phyloP scores from a whole-genome alignment of 305 asterid genomes.

The Coffea humblotiana region DNA sequence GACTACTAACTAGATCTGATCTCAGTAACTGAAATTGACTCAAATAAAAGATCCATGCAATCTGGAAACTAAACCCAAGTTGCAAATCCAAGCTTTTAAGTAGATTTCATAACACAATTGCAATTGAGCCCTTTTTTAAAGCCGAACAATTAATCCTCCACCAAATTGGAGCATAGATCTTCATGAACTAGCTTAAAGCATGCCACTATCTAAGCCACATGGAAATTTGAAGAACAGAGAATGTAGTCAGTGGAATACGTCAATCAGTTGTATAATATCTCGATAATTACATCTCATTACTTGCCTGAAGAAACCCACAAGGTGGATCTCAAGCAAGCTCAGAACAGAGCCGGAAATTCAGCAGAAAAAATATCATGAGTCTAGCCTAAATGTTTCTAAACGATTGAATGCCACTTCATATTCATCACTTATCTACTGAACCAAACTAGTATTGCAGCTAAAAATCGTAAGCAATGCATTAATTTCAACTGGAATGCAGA shows the following conservation, averaged over 20 bases:
- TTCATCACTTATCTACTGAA: neutral
- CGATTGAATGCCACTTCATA: neutral
- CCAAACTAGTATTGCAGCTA: neutral
- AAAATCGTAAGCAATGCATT: neutral
- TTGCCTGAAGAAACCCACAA: neutral
- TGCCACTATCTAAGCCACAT: neutral
- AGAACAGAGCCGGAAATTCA: neutral
- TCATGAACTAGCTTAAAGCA: neutral
- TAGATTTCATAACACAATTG: neutral
- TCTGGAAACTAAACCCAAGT: neutral
- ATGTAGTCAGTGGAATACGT: neutral
- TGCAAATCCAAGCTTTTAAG: neutral
- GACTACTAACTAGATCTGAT: slow-evolving; percentile 9
- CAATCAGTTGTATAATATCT: too few species aligned
- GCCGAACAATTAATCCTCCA: neutral
- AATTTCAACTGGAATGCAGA: slow-evolving; percentile 4
- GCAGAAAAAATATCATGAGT: neutral
- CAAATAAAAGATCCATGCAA: neutral
- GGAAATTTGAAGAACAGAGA: neutral
- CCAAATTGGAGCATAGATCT: neutral
- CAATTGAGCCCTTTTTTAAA: neutral
- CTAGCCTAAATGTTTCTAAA: neutral
- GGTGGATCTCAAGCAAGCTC: slow-evolving; percentile 1
- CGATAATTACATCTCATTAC: neutral
- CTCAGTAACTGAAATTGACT: slow-evolving; percentile 5